Evolutionary conservation across 805 yeast genomes (phyloP).

Genomic region (Hanseniaspora lindneri): DNA sequence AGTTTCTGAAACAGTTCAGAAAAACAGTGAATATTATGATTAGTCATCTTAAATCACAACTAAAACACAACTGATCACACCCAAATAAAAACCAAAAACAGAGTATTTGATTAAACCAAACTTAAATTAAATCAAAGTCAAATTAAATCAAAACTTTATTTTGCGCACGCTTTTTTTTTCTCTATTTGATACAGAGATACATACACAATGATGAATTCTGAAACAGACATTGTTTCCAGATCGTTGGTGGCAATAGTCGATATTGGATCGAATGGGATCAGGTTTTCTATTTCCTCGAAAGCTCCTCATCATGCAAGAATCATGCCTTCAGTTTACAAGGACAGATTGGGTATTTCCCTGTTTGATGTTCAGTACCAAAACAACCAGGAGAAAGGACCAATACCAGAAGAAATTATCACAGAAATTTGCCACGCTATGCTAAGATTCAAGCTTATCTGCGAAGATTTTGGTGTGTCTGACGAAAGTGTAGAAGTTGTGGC

Average conservation of each 20-base stretch:
- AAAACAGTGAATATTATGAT: too few species aligned
- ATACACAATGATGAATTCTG: slow-evolving; percentile 25
- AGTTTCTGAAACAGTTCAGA: too few species aligned
- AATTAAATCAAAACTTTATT: too few species aligned
- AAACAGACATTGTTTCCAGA: slow-evolving; percentile 46
- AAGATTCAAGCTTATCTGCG: slow-evolving; percentile 57
- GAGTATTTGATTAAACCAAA: too few species aligned
- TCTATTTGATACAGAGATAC: too few species aligned
- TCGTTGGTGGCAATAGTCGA: slow-evolving; percentile 57
- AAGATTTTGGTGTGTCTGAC: slow-evolving; percentile 58
- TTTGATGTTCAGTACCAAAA: slow-evolving; percentile 47
- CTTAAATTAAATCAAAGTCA: too few species aligned
- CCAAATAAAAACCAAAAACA: too few species aligned
- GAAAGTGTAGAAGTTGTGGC: slow-evolving; percentile 55
- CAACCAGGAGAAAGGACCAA: slow-evolving; percentile 38
- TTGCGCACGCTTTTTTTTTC: too few species aligned
- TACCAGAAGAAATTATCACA: slow-evolving; percentile 43
- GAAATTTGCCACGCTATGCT: slow-evolving; percentile 54
- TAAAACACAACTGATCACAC: too few species aligned
- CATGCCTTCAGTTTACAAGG: slow-evolving; percentile 69
- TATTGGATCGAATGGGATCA: slow-evolving; percentile 64
- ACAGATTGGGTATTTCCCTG: slow-evolving; percentile 55
- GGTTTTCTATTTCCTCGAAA: slow-evolving; percentile 59
- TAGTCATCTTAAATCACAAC: too few species aligned
- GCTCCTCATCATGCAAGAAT: slow-evolving; percentile 61